Conservation (phyloP, 306 rosid species). For the Canavalia gladiata region DNA sequence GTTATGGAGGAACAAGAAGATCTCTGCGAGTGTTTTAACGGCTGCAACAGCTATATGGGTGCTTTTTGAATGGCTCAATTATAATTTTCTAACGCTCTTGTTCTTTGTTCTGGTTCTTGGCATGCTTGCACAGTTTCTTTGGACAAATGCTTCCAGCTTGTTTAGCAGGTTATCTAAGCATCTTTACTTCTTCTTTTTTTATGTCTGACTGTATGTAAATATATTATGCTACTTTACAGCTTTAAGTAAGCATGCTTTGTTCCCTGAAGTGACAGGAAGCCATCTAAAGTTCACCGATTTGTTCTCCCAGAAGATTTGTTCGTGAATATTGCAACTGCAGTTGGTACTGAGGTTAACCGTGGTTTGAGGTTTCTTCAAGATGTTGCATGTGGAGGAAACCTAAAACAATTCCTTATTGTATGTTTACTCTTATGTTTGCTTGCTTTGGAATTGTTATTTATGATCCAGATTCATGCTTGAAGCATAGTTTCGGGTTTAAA, state of each 20-base stretch:
- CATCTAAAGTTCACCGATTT: slow-evolving; percentile 73
- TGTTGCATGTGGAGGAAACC: slow-evolving; percentile 80
- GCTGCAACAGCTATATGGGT: slow-evolving; percentile 85
- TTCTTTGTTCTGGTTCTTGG: slow-evolving; percentile 71
- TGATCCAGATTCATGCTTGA: slow-evolving; percentile 5
- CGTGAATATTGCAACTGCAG: slow-evolving; percentile 64
- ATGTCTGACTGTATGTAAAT: slow-evolving; percentile 33
- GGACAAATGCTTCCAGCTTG: slow-evolving; percentile 77
- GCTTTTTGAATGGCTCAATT: slow-evolving; percentile 92
- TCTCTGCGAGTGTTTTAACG: slow-evolving; percentile 80
- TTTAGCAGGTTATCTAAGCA: slow-evolving; percentile 65
- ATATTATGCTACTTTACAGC: slow-evolving; percentile 5
- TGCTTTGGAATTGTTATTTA: slow-evolving; percentile 37
- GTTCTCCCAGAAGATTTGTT: slow-evolving; percentile 74
- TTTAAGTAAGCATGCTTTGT: slow-evolving; percentile 24
- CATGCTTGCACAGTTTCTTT: slow-evolving; percentile 83
- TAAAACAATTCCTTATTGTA: slow-evolving; percentile 80
- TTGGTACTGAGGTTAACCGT: slow-evolving; percentile 71
- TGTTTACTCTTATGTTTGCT: slow-evolving; percentile 35
- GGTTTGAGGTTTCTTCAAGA: slow-evolving; percentile 79
- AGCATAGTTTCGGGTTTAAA: slow-evolving; percentile 28
- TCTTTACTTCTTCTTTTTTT: slow-evolving; percentile 38
- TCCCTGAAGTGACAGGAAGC: slow-evolving; percentile 60
- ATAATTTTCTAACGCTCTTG: slow-evolving; percentile 74
- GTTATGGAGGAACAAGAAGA: slow-evolving; percentile 98